Conservation (phyloP, 371 early-diverging fungal genomes). For the Enteropsectra breve region DNA sequence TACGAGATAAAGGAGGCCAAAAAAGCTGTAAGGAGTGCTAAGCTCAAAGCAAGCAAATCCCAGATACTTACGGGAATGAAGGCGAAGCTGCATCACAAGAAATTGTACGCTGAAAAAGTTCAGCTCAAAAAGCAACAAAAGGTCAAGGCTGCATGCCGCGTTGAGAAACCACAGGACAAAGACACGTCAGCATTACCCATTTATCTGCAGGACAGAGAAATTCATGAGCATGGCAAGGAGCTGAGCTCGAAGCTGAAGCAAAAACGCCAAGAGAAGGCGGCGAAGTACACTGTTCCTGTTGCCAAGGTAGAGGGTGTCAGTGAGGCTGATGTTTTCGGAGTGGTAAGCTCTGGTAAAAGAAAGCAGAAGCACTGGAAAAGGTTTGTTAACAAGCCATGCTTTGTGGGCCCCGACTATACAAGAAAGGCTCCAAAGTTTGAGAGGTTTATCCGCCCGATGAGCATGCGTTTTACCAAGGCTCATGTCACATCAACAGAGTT, state of each 20-base stretch:
- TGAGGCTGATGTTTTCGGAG: conserved; percentile 96
- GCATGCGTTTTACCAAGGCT: conserved; percentile 91
- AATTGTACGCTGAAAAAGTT: conserved; percentile 93
- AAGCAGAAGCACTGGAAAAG: conserved; percentile 92
- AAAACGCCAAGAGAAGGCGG: conserved; percentile 96
- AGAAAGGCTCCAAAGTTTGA: conserved; percentile 99
- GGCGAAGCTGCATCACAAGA: conserved; percentile 96
- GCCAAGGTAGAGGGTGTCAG: conserved; percentile 95
- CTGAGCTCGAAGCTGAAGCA: conserved; percentile 96
- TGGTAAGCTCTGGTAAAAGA: conserved; percentile 84
- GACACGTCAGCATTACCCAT: conserved; percentile 87
- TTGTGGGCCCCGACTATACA: conserved; percentile 95
- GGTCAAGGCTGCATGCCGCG: conserved; percentile 86
- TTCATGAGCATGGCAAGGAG: conserved; percentile 74
- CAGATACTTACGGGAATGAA: conserved; percentile 90
- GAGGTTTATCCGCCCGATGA: conserved; percentile 97
- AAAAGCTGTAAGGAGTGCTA: conserved; percentile 79
- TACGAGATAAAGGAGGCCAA: conserved; percentile 86
- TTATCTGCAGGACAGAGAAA: conserved; percentile 95
- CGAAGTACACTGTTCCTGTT: conserved; percentile 89
- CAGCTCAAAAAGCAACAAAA: conserved; percentile 83
- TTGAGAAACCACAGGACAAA: conserved; percentile 72
- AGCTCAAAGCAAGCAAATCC: conserved; percentile 76
- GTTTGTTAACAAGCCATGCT: conserved; percentile 95
- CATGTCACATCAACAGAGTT: conserved; percentile 97